phyloP scores from a whole-genome alignment of 345 rosid species.

The Excoecaria agallocha region DNA sequence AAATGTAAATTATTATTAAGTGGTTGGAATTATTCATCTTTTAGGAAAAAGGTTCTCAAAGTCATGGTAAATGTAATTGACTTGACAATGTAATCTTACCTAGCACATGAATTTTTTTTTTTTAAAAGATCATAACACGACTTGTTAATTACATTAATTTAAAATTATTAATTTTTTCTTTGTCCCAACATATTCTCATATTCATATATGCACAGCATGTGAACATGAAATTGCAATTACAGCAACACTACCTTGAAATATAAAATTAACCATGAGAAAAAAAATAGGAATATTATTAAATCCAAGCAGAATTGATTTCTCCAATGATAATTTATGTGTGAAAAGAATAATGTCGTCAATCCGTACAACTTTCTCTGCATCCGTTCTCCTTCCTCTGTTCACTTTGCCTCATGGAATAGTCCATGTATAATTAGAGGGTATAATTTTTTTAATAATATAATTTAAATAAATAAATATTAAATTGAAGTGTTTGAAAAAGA shows the following conservation, averaged over 20 bases:
- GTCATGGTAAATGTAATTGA: neutral
- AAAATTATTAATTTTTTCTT: neutral
- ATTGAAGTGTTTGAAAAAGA: too few species aligned
- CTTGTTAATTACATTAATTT: neutral
- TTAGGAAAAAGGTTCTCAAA: neutral
- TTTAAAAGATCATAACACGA: neutral
- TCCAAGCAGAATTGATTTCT: neutral
- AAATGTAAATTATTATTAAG: neutral
- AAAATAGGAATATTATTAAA: neutral
- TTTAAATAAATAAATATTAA: too few species aligned
- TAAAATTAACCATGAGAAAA: too few species aligned
- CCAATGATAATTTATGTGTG: constrained; percentile 30
- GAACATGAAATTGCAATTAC: constrained; percentile 2
- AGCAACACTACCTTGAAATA: too few species aligned
- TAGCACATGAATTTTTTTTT: too few species aligned
- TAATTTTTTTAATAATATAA: too few species aligned
- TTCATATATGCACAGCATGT: constrained; percentile 8
- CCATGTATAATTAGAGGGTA: too few species aligned
- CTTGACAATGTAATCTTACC: neutral
- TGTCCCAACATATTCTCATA: neutral
- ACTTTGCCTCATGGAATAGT: neutral
- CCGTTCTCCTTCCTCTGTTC: constrained; percentile 20
- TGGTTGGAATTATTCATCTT: neutral
- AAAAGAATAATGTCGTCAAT: constrained; percentile 43
- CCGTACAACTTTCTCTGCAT: constrained; percentile 31